These are phyloP conservation scores for Trichoderma asperelloides DNA, from an alignment of 495 filamentous ascomycete genomes.

Conservation along the genomic window DNA sequence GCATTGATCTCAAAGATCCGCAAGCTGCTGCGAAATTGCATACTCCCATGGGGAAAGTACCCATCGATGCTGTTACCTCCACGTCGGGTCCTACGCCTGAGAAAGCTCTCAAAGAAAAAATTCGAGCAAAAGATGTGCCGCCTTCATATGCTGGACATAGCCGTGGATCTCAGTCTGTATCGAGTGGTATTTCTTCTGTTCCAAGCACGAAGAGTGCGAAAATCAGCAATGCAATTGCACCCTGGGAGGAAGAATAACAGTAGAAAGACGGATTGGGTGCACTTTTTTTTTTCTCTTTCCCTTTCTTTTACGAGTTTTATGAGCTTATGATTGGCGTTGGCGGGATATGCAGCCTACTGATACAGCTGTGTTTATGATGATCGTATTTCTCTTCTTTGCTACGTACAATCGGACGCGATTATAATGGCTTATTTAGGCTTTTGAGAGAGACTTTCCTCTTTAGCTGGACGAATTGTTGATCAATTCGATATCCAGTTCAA, in stretches of 20 bases:
- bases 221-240: background rate
- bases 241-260: background rate
- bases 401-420: background rate
- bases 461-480: background rate
- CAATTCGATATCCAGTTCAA: background rate
- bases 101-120: slow-evolving; percentile 13
- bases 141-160: background rate
- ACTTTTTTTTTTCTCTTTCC: background rate
- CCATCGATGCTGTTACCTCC: slow-evolving; percentile 25
- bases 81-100: slow-evolving; percentile 25
- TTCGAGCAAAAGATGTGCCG: background rate
- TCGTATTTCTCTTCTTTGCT: background rate
- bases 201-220: background rate
- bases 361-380: background rate
- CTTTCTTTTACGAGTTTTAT: background rate
- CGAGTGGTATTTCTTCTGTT: background rate
- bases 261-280: background rate
- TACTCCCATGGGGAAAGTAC: slow-evolving; percentile 27
- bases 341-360: background rate
- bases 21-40: slow-evolving; percentile 25
- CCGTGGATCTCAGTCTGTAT: background rate
- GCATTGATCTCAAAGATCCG: slow-evolving; percentile 21
- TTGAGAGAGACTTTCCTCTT: background rate
- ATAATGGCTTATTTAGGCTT: background rate
- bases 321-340: background rate